Percentiles rank a stretch among this genome's conserved stretches.
Evolutionary conservation across 2,329 filamentous ascomycete species (phyloP).

Genomic region (Cladorrhinum sp.): DNA sequence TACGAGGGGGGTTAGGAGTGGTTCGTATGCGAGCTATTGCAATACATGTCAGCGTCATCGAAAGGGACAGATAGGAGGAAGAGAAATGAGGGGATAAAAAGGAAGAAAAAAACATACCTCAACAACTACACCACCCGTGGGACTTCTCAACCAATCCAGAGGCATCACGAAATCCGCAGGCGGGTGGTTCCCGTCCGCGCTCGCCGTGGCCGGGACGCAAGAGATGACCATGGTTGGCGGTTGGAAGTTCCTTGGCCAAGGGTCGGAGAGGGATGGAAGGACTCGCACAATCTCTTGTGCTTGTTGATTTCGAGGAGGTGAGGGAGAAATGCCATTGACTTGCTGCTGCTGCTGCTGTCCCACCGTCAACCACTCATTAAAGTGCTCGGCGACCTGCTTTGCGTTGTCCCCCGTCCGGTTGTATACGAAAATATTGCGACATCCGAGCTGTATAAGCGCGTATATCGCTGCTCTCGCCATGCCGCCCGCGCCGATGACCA

Average conservation of each 20-base stretch:
- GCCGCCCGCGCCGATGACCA: slow-evolving; percentile 62
- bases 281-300: slow-evolving; percentile 47
- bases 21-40: slow-evolving; percentile 62
- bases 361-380: slow-evolving; percentile 51
- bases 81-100: not conserved
- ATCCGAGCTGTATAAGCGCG: slow-evolving; percentile 68
- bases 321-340: slow-evolving; percentile 20
- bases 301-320: not conserved
- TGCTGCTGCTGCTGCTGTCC: slow-evolving; percentile 33
- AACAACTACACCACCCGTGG: slow-evolving; percentile 69
- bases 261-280: slow-evolving; percentile 52
- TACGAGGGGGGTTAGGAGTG: slow-evolving; percentile 65
- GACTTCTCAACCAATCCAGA: slow-evolving; percentile 63
- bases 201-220: slow-evolving; percentile 63
- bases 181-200: slow-evolving; percentile 52
- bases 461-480: slow-evolving; percentile 75
- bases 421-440: slow-evolving; percentile 68
- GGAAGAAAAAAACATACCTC: slow-evolving; percentile 44
- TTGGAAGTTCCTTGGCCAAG: slow-evolving; percentile 61
- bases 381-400: slow-evolving; percentile 61
- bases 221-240: slow-evolving; percentile 69
- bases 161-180: slow-evolving; percentile 70
- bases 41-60: not conserved
- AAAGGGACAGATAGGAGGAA: not conserved
- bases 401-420: slow-evolving; percentile 64